Percentiles rank a stretch among this genome's conserved stretches.
These are phyloP conservation scores for Amphicarpaea edgeworthii DNA, from an alignment of 306 rosid species.

Conservation along the genomic window DNA sequence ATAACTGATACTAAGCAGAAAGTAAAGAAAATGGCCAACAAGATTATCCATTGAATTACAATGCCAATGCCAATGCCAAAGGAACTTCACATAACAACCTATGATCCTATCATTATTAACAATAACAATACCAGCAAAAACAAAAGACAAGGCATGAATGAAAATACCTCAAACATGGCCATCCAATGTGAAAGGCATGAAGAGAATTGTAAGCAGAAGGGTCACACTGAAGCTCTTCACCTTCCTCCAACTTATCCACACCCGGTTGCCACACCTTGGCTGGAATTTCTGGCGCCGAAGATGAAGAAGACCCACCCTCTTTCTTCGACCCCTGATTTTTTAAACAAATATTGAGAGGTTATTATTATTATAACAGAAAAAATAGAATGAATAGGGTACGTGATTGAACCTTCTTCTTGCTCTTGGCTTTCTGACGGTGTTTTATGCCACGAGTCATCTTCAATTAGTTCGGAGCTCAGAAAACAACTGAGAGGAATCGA, in stretches of 20 bases:
- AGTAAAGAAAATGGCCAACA: constrained; percentile 1
- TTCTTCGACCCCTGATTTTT: constrained; percentile 55
- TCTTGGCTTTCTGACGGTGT: constrained; percentile 75
- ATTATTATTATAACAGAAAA: background rate
- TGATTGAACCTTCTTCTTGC: constrained; percentile 72
- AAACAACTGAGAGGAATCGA: background rate
- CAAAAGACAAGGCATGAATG: background rate
- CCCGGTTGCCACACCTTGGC: constrained; percentile 95
- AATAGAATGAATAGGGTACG: background rate
- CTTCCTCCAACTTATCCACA: constrained; percentile 93
- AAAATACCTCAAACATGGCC: constrained; percentile 90
- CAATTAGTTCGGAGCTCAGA: background rate
- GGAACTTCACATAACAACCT: constrained; percentile 1
- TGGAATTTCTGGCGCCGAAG: constrained; percentile 67
- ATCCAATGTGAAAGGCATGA: constrained; percentile 86
- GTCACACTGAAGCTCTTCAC: constrained; percentile 96
- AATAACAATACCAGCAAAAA: background rate
- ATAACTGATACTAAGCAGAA: background rate
- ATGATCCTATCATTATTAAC: background rate
- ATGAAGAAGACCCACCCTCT: constrained; percentile 73
- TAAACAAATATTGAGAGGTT: background rate
- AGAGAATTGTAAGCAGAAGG: constrained; percentile 92
- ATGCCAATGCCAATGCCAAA: constrained; percentile 8
- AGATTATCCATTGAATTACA: constrained; percentile 24
- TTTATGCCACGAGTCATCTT: constrained; percentile 78